Percentiles rank a stretch among this genome's conserved stretches.
Conservation (phyloP, 805 yeast species). For the Pichia heedii region DNA sequence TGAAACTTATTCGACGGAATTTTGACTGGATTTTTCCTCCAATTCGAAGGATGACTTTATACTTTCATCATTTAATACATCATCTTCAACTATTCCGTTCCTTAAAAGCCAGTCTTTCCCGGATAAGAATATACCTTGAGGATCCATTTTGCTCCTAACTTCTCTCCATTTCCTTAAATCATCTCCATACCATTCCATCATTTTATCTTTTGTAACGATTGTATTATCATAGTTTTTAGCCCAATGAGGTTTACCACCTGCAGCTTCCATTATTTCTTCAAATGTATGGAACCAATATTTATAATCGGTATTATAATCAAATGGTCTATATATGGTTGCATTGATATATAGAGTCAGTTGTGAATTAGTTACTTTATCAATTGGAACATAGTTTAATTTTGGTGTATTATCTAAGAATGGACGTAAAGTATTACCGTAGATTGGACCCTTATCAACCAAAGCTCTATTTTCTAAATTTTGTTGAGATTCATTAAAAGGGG, state of each 20-base stretch:
- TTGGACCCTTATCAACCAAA: conserved; percentile 58
- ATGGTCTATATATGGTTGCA: conserved; percentile 96
- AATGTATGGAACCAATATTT: conserved; percentile 77
- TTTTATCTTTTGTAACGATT: conserved; percentile 66
- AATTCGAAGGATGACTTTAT: background rate
- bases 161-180: conserved; percentile 52
- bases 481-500: conserved; percentile 20
- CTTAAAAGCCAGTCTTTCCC: conserved; percentile 73
- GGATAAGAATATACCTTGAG: conserved; percentile 70
- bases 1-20: background rate
- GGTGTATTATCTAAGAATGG: conserved; percentile 83
- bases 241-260: conserved; percentile 97
- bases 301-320: conserved; percentile 61
- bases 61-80: background rate
- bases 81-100: conserved; percentile 54
- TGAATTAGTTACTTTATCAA: conserved; percentile 49
- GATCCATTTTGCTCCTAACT: conserved; percentile 64
- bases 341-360: conserved; percentile 81
- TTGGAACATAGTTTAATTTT: conserved; percentile 45
- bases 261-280: conserved; percentile 66
- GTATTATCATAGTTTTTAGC: conserved; percentile 89
- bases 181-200: conserved; percentile 74
- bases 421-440: conserved; percentile 74
- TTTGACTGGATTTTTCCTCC: background rate
- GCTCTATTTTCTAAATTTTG: conserved; percentile 47